phyloP scores from a whole-genome alignment of 768 basidiomycete species.

The Tricholoma hemisulphureum region DNA sequence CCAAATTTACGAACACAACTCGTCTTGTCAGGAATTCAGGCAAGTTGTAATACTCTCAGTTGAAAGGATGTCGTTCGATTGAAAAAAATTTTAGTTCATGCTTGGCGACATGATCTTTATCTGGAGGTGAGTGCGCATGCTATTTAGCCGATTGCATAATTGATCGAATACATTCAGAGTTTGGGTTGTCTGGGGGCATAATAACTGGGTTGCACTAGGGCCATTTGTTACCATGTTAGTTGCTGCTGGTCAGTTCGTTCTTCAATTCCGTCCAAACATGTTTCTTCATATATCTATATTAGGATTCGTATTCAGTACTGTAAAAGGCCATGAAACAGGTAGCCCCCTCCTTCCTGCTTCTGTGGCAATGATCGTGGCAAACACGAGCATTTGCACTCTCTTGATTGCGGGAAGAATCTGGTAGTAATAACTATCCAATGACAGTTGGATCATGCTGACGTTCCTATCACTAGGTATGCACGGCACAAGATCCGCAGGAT shows the following conservation, averaged over 20 bases:
- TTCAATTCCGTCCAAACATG: neutral
- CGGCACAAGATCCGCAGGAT: conserved; percentile 2
- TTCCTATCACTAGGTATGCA: conserved; percentile 7
- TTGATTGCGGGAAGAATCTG: conserved; percentile 16
- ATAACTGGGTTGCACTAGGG: conserved; percentile 9
- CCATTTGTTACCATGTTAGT: conserved; percentile 10
- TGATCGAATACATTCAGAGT: neutral
- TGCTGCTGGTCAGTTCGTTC: conserved; percentile 4
- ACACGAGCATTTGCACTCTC: conserved; percentile 14
- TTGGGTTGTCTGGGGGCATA: conserved; percentile 16
- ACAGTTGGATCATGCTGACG: neutral
- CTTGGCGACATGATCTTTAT: conserved; percentile 14
- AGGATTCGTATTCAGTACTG: conserved; percentile 10
- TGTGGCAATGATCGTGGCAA: conserved; percentile 10
- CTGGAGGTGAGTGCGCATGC: conserved; percentile 11
- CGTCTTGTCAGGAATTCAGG: conserved; percentile 5
- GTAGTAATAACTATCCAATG: neutral
- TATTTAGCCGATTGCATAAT: neutral
- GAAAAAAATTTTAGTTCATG: conserved; percentile 6
- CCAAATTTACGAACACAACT: conserved; percentile 3
- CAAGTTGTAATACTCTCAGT: neutral
- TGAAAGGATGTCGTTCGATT: neutral
- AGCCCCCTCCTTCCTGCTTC: conserved; percentile 11
- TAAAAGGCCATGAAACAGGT: neutral
- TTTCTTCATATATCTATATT: neutral